Conservation (phyloP, 495 filamentous ascomycete genomes). For the Paragyromitra xinjiangensis region DNA sequence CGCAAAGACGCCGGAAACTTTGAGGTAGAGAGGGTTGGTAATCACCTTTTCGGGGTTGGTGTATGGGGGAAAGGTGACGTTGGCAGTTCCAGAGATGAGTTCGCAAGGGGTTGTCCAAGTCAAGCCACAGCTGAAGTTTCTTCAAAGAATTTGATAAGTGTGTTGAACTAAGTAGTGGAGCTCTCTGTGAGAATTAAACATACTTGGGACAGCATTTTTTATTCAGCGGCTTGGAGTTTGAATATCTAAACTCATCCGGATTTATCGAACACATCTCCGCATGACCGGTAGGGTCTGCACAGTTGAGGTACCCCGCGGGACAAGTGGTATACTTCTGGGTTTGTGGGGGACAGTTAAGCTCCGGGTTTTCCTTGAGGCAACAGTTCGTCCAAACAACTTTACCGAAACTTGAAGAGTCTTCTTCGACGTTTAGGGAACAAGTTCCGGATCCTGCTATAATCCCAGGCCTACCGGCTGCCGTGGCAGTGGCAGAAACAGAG, state of each 20-base stretch:
- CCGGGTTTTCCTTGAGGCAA: constrained; percentile 30
- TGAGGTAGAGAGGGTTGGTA: constrained; percentile 44
- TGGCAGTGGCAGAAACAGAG: background rate
- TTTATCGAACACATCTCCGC: constrained; percentile 41
- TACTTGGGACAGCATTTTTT: constrained; percentile 49
- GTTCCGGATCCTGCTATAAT: constrained; percentile 17
- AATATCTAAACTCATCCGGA: constrained; percentile 11
- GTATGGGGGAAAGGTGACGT: constrained; percentile 38
- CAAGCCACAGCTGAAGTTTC: constrained; percentile 43
- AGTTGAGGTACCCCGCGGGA: constrained; percentile 41
- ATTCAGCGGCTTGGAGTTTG: constrained; percentile 24
- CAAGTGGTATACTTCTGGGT: constrained; percentile 18
- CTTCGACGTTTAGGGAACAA: constrained; percentile 37
- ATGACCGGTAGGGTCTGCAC: constrained; percentile 39
- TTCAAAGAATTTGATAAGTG: constrained; percentile 12
- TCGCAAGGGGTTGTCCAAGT: constrained; percentile 36
- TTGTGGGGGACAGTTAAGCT: constrained; percentile 47
- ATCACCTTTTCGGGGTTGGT: constrained; percentile 26
- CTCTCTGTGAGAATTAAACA: background rate
- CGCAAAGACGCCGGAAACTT: constrained; percentile 31
- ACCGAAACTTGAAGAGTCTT: constrained; percentile 27
- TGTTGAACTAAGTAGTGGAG: background rate
- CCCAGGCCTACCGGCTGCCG: constrained; percentile 31
- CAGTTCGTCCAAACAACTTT: constrained; percentile 48
- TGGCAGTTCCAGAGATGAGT: constrained; percentile 20